Base-by-base conservation (phyloP, 1,284 basidiomycete species). In the Chalciporus sp. region DNA sequence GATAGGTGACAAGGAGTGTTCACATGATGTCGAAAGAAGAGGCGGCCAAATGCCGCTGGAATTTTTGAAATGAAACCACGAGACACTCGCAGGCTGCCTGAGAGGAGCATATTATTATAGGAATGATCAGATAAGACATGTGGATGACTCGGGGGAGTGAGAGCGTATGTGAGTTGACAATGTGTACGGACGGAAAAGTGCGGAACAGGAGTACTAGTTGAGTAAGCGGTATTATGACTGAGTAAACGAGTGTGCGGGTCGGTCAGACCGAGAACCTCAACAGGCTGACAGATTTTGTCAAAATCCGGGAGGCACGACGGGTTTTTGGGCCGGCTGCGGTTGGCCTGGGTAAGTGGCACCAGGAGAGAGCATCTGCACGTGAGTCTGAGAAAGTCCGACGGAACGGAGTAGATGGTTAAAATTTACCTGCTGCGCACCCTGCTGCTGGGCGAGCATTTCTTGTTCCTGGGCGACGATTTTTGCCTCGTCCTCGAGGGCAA, bases 401-500 rank as follows among this genome's bases (percentile, higher is more conserved):
- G 31, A 9, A 17, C 23, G 20, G 27, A 16, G 16, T 17, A 52
- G 10, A 14, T 2, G 19, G 20, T 3, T 50, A 58, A 53, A 55
- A 81, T 82, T 58, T 57, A 93, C 93, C 83, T 91, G 89, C 74
- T 95, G 93, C 17, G 88, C 88, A 39, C 95, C 95, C 68, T 93
- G 88, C 72, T 94, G 94, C 73, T 97, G 94, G 49, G 92, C 92
- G 62, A 92, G 77, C 83, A 95, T 87, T 74, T 98, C 95, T 76
- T 92, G 90, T 76, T 99, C 96, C 76, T 98, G 95, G 53, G 90
- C 88, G 6, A 95, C 89, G 56, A 97, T 85, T 75, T 94, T 94
- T 48, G 91, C 90, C 77, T 99, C 96, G 74, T 97, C 96, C 74
- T 99, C 96, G 60, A 98, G 82, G 53, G 88, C 90, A 61, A 99